phyloP scores from a whole-genome alignment of 2,329 filamentous ascomycete species.

The Cladosporium austrohemisphaericum region DNA sequence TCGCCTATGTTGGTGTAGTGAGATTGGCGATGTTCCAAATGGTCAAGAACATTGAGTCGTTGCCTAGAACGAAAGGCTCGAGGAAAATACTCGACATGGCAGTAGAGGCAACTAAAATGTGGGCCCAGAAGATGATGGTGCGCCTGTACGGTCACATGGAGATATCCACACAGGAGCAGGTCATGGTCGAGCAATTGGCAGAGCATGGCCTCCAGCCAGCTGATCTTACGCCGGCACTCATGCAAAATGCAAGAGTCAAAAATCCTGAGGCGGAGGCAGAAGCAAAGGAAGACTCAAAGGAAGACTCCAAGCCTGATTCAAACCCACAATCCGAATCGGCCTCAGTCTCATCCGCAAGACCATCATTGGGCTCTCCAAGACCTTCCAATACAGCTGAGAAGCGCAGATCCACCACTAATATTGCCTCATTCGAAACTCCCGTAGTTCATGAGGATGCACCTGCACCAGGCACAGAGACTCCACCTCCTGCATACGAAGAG shows the following conservation, averaged over 20 bases:
- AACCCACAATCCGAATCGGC: constrained; percentile 3
- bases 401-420: constrained; percentile 18
- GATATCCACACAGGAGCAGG: constrained; percentile 81
- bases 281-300: not conserved
- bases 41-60: constrained; percentile 61
- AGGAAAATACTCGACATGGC: constrained; percentile 70
- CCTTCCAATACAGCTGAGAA: constrained; percentile 21
- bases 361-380: constrained; percentile 25
- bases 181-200: constrained; percentile 97
- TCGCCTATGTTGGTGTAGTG: constrained; percentile 91
- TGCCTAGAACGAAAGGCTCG: constrained; percentile 60
- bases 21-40: constrained; percentile 77
- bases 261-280: constrained; percentile 57
- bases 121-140: constrained; percentile 98
- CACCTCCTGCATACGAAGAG: constrained; percentile 54
- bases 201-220: constrained; percentile 83
- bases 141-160: constrained; percentile 95
- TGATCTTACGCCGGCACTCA: constrained; percentile 80
- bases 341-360: constrained; percentile 32
- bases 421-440: constrained; percentile 36
- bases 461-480: constrained; percentile 17
- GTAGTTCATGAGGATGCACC: constrained; percentile 18
- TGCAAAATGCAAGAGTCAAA: constrained; percentile 87
- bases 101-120: constrained; percentile 82
- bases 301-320: constrained; percentile 1